phyloP scores from a whole-genome alignment of 805 yeast genomes.

The Candida parachauliodes region DNA sequence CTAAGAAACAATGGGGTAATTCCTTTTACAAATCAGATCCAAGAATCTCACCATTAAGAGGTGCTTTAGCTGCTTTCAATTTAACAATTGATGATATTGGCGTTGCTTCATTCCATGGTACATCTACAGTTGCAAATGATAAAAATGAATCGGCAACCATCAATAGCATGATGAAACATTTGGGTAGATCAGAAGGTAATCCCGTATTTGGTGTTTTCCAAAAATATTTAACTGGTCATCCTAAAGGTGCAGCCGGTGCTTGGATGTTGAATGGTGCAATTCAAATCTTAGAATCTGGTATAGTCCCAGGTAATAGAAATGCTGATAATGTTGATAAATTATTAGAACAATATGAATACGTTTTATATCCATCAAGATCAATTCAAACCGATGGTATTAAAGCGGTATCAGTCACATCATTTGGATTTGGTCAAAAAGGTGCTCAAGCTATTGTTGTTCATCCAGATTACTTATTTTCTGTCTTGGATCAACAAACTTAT shows the following conservation, averaged over 20 bases:
- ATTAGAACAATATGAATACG: conserved; percentile 80
- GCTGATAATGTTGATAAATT: conserved; percentile 92
- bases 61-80: conserved; percentile 91
- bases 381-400: conserved; percentile 95
- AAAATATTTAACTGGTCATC: conserved; percentile 98
- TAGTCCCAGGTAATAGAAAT: conserved; percentile 98
- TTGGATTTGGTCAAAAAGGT: conserved; percentile 99
- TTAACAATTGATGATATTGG: conserved; percentile 92
- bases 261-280: conserved; percentile 99
- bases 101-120: conserved; percentile 98
- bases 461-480: conserved; percentile 89
- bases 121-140: conserved; percentile 97
- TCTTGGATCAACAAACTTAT: conserved; percentile 69
- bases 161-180: conserved; percentile 87
- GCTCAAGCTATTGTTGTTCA: conserved; percentile 90
- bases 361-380: conserved; percentile 90
- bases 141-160: conserved; percentile 95
- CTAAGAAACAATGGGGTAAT: conserved; percentile 93
- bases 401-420: conserved; percentile 95
- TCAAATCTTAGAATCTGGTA: conserved; percentile 86
- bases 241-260: conserved; percentile 99
- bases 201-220: conserved; percentile 98
- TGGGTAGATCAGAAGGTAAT: conserved; percentile 97
- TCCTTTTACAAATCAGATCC: conserved; percentile 89
- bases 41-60: conserved; percentile 94